Base-by-base conservation (phyloP, 2,329 filamentous ascomycete species). In the Zopfia rhizophila region DNA sequence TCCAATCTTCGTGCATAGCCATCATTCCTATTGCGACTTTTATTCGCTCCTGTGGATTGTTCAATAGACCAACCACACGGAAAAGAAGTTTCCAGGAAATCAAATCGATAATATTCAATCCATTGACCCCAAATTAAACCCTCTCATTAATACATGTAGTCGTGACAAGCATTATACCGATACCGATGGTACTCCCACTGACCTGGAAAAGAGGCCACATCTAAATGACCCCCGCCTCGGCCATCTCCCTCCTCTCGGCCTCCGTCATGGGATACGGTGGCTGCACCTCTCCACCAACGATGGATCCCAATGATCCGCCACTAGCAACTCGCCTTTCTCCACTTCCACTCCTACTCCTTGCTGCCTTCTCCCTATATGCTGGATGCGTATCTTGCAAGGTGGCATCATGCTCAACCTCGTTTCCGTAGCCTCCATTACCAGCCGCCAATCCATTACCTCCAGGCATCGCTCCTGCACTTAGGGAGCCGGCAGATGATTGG, bases 391-490 rank as follows among this genome's bases (percentile, higher is more conserved):
- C 46, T 23, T 58, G 44, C 33, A 42, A 42, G 25, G n/a, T 31
- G 14, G 23, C 24, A 12, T 51, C 50, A n/a, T 51, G 42, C 6
- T 36, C 48, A 6, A 37, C 33, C 32, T 61, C 58, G 27, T 43
- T 51, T 16, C 42, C 51, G 18, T 60, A 55, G 11, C 10, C 31
- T n/a, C 37, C 45, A 21, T 41, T 51, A 23, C 53, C 44, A 29
- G 45, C 29, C 11, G 18, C 28, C 31, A 50, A 16, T 24, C 27
- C 29, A 30, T 31, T 13, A 23, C 53, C 53, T 43, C 63, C 65
- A 29, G 70, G 72, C 73, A 78, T 76, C 22, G 74, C 75, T 43
- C 75, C 76, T n/a, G 65, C 58, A 17, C 79, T 79, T 25, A 84
- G 64, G 19, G 73, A 73, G 7, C 74, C 76, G 5, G 78, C 77